phyloP scores from a whole-genome alignment of 2,329 filamentous ascomycete genomes.

The Pezicula rhizophila region DNA sequence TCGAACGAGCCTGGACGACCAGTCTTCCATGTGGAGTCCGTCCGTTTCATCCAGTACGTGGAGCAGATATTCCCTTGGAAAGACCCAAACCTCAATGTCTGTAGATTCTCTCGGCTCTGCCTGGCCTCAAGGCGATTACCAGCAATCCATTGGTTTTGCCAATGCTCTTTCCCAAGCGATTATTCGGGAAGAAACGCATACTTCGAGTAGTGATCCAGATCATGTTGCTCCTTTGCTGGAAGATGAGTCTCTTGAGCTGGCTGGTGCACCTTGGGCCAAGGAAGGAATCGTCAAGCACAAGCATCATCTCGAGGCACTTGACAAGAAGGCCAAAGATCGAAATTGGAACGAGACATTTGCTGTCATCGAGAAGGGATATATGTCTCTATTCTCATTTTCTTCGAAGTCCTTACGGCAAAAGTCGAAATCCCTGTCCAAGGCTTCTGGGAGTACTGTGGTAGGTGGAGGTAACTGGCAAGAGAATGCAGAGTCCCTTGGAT shows the following conservation, averaged over 20 bases:
- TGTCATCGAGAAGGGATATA: slow-evolving; percentile 88
- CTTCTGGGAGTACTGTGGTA: slow-evolving; percentile 60
- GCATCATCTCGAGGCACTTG: slow-evolving; percentile 84
- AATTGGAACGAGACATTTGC: slow-evolving; percentile 96
- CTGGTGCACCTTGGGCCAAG: slow-evolving; percentile 96
- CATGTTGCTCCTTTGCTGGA: slow-evolving; percentile 65
- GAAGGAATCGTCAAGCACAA: slow-evolving; percentile 95
- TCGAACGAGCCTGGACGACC: slow-evolving; percentile 89
- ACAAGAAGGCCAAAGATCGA: slow-evolving; percentile 88
- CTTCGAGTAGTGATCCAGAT: slow-evolving; percentile 28
- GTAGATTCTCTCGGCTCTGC: slow-evolving; percentile 83
- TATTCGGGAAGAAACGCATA: slow-evolving; percentile 72
- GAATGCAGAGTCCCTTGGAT: slow-evolving; percentile 83
- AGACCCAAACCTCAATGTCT: slow-evolving; percentile 86
- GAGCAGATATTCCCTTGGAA: slow-evolving; percentile 89
- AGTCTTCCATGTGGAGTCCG: slow-evolving; percentile 85
- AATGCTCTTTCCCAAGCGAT: slow-evolving; percentile 96
- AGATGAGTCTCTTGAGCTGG: slow-evolving; percentile 85
- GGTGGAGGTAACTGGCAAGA: slow-evolving; percentile 98
- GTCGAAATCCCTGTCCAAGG: slow-evolving; percentile 44
- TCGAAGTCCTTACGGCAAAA: slow-evolving; percentile 71
- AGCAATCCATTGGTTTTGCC: slow-evolving; percentile 95
- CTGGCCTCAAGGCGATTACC: slow-evolving; percentile 73
- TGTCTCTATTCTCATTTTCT: slow-evolving; percentile 91
- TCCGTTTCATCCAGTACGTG: slow-evolving; percentile 76